A percentile compares a stretch with the other conserved stretches of the same genome.
Evolutionary conservation across 1,139 yeast genomes (phyloP).

Genomic region (Debaryomycetaceae sp.): DNA sequence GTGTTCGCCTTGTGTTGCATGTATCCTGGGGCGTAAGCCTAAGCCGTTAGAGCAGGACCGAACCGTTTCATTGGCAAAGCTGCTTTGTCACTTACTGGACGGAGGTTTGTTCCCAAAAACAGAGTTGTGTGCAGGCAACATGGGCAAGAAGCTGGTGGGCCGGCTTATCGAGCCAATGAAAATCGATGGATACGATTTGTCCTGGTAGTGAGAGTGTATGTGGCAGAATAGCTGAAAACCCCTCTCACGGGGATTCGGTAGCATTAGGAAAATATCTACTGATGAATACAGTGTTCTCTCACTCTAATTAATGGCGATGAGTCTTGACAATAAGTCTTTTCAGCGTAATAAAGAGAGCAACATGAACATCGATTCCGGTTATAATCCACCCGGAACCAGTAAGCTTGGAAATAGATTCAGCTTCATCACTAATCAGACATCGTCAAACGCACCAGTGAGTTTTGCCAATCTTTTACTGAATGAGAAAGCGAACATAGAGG

Average conservation of each 20-base stretch:
- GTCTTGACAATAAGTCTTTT: not conserved
- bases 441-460: not conserved
- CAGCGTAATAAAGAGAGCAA: not conserved
- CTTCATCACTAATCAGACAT: conserved; percentile 1
- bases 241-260: not conserved
- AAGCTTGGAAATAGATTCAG: conserved; percentile 3
- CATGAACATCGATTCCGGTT: not conserved
- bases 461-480: conserved; percentile 2
- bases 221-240: not conserved
- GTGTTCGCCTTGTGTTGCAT: too few species aligned
- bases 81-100: not conserved
- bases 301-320: not conserved
- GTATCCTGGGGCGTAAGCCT: too few species aligned
- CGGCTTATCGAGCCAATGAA: not conserved
- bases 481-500: conserved; percentile 34
- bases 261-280: not conserved
- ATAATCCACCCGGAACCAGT: not conserved
- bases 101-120: not conserved
- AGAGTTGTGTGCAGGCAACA: too few species aligned
- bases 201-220: not conserved
- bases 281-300: not conserved
- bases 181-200: not conserved
- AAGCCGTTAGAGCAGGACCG: too few species aligned
- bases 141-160: not conserved
- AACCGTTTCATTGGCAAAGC: not conserved